Evolutionary conservation across 192 early-diverging fungal genomes (phyloP), one percentile per base, ranked within the genome.

Genomic region (Lobulomyces angularis): DNA sequence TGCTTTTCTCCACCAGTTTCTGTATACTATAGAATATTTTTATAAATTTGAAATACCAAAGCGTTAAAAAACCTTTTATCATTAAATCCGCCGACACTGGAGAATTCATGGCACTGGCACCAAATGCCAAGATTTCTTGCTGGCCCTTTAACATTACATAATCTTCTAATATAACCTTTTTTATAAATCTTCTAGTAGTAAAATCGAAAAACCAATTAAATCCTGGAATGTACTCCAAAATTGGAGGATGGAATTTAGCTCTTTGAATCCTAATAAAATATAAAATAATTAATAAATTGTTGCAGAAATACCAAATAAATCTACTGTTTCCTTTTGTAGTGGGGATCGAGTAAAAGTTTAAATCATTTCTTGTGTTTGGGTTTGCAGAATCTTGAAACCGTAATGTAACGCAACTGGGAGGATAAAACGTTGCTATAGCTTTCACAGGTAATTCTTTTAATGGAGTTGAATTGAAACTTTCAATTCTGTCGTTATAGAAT

Each of bases 301-400:
- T n/a, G n/a, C n/a, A n/a, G n/a, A n/a, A n/a, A n/a, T n/a, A n/a
- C 14, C 41, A 57, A 37, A 64, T 31, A 37, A 64, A 64, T 30
- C 56, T 41, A 26, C 55, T 55, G 27, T 58, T 45, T 6, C 61
- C 61, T 27, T 58, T 53, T 9, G 23, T 36, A 5, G 48, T 55
- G 7, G 61, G 61, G 1, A 64, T 31, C 30, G 33, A 25, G 42
- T 58, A 55, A 36, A 64, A 58, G 0, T 44, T 46, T 42, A 55
- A 53, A 29, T 58, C 61, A 14, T 44, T 39, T 50, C 47, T 20
- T 22, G 3, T 16, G 8, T 35, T 16, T 35, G 9, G 27, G 21
- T 27, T 12, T 26, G 37, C 5, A 21, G 2, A 32, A 12, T 19
- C 32, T 51, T 46, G 16, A 36, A 41, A 46, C 20, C 53, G 46